phyloP scores from a whole-genome alignment of 805 yeast genomes.

The Lachancea thermotolerans region DNA sequence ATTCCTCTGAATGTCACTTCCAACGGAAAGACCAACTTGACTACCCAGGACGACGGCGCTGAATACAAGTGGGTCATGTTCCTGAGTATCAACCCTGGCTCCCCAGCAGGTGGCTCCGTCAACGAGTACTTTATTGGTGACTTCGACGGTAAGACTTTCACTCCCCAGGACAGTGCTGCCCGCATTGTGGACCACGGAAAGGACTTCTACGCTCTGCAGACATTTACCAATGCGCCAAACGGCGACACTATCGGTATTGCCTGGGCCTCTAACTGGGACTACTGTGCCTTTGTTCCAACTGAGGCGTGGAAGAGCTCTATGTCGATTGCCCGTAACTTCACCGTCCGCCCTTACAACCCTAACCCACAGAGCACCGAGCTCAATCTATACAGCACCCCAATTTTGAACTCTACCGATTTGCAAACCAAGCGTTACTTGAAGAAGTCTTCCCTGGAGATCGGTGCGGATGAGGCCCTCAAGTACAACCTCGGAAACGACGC shows the following conservation, averaged over 20 bases:
- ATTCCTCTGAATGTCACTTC: slow-evolving; percentile 3
- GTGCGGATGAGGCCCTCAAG: background rate
- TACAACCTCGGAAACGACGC: slow-evolving; percentile 8
- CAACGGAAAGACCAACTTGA: slow-evolving; percentile 4
- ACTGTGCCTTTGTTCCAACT: slow-evolving; percentile 34
- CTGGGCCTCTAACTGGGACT: slow-evolving; percentile 42
- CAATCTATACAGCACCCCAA: slow-evolving; percentile 23
- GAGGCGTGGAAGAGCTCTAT: slow-evolving; percentile 33
- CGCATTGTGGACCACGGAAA: slow-evolving; percentile 33
- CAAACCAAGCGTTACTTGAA: slow-evolving; percentile 4
- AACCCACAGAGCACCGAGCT: slow-evolving; percentile 23
- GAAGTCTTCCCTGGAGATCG: slow-evolving; percentile 4
- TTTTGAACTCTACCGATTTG: slow-evolving; percentile 11
- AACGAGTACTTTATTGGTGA: slow-evolving; percentile 38
- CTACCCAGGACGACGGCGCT: slow-evolving; percentile 1
- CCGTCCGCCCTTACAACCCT: slow-evolving; percentile 21
- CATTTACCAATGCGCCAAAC: slow-evolving; percentile 26
- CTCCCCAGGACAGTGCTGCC: slow-evolving; percentile 26
- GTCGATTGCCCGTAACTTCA: slow-evolving; percentile 31
- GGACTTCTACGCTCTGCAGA: slow-evolving; percentile 37
- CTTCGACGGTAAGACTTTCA: slow-evolving; percentile 35
- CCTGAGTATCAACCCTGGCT: slow-evolving; percentile 38
- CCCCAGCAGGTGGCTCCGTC: slow-evolving; percentile 36
- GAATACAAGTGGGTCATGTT: slow-evolving; percentile 34
- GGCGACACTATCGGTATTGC: slow-evolving; percentile 33